Evolutionary conservation across 306 rosid species (phyloP), one percentile per base, ranked within the genome.

Genomic region (Myrica gale): DNA sequence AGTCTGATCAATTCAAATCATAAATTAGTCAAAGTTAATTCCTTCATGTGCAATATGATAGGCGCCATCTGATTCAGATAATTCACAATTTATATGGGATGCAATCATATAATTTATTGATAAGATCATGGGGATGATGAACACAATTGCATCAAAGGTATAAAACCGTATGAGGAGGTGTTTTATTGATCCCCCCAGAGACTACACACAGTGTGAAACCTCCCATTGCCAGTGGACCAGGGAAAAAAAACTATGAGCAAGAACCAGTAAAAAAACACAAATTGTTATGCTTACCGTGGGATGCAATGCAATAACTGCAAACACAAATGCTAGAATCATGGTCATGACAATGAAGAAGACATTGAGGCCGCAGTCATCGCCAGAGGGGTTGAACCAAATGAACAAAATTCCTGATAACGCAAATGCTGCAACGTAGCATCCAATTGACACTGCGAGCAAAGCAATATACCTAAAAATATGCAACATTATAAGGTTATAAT

Each of bases 321-420:
- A 84, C 80, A 77, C 76, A 80, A 95, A 87, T 23, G 89, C 96
- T 73, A 95, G 92, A 79, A 95, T 81, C 96, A 95, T 92, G 79
- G 88, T 88, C 97, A 90, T 92, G 78, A 86, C 91, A 68, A 95
- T 84, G 86, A 95, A 95, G 89, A 95, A 95, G 82, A 95, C 82
- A 74, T 95, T 95, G 79, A 95, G 91, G 85, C 97, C 83, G 50
- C 99, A 95, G 80, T 92, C 97, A 75, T 95, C 73, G 74, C 99
- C 97, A 20, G 97, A 86, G 47, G 99, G 99, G 78, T 89, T 76
- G 87, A 95, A 95, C 99, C 99, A 95, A 78, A 92, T 90, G 83
- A 95, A 95, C 73, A 92, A 85, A 87, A 95, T 51, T 76, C 99
- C 99, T 0, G 92, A 85, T 60, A 92, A 39, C 0, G 82, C 41